Conservation (phyloP, 345 rosid species). For the Abelmoschus esculentus region DNA sequence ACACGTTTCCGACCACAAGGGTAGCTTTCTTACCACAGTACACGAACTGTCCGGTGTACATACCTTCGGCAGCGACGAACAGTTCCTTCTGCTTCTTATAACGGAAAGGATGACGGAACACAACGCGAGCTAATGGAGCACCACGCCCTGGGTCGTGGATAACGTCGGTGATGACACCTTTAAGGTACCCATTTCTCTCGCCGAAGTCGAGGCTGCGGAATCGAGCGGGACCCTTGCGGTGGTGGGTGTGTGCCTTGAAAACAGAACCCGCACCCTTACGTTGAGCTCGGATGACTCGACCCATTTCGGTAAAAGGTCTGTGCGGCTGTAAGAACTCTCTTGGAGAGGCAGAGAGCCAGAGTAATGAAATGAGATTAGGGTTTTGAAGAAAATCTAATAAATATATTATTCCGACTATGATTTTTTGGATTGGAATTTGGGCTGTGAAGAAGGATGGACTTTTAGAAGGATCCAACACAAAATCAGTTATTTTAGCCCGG, state of each 20-base stretch:
- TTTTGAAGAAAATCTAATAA: neutral
- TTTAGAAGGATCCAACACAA: neutral
- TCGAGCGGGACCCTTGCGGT: slow-evolving; percentile 65
- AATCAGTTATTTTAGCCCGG: neutral
- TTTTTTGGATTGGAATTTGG: neutral
- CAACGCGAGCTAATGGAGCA: slow-evolving; percentile 55
- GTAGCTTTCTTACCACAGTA: slow-evolving; percentile 58
- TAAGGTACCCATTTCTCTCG: slow-evolving; percentile 59
- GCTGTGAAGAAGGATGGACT: neutral
- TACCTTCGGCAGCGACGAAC: slow-evolving; percentile 53
- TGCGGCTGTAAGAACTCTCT: neutral
- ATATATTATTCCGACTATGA: neutral
- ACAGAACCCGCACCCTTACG: slow-evolving; percentile 73
- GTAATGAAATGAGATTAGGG: neutral
- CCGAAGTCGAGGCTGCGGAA: slow-evolving; percentile 65
- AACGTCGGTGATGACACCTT: slow-evolving; percentile 54
- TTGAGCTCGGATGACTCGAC: slow-evolving; percentile 67
- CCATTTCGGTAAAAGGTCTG: slow-evolving; percentile 29
- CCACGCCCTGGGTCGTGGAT: slow-evolving; percentile 69
- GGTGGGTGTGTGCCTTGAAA: slow-evolving; percentile 72
- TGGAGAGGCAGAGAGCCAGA: neutral
- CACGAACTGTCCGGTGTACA: slow-evolving; percentile 47
- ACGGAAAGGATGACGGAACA: slow-evolving; percentile 64
- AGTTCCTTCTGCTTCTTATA: slow-evolving; percentile 66
- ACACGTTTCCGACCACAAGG: slow-evolving; percentile 46